Conservation (phyloP, 2,329 filamentous ascomycete genomes). For the Colletotrichum neosansevieriae region DNA sequence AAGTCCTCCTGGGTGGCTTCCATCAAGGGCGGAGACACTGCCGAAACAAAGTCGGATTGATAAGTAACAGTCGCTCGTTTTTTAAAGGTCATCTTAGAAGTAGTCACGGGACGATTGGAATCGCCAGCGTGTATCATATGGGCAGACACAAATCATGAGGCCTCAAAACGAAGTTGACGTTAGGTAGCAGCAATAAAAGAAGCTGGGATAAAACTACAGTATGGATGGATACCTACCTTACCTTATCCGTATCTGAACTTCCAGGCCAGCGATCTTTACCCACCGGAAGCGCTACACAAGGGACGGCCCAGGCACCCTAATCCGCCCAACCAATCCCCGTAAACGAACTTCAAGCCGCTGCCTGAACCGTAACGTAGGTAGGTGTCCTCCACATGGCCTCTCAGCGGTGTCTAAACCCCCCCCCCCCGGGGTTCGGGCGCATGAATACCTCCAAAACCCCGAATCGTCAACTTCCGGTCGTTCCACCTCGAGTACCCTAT, state of each 20-base stretch:
- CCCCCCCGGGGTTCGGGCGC: slow-evolving; percentile 19
- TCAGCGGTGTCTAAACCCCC: slow-evolving; percentile 22
- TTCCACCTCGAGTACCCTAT: slow-evolving; percentile 1
- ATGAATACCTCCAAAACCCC: slow-evolving; percentile 35
- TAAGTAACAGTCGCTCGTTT: no score
- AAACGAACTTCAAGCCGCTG: slow-evolving; percentile 14
- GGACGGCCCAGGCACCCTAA: slow-evolving; percentile 26
- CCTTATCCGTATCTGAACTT: no score
- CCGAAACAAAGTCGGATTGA: not conserved
- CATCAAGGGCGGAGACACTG: not conserved
- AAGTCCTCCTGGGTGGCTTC: not conserved
- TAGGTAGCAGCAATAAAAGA: no score
- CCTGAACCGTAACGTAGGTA: not conserved
- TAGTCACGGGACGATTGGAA: no score
- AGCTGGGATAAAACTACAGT: no score
- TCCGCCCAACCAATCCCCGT: slow-evolving; percentile 16
- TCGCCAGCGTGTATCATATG: no score
- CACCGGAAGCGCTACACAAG: slow-evolving; percentile 25
- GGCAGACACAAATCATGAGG: no score
- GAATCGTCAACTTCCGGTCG: slow-evolving; percentile 28
- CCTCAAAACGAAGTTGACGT: no score
- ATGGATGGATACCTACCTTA: no score
- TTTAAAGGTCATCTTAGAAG: no score
- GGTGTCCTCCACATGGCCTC: slow-evolving; percentile 27
- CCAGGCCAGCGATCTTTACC: not conserved